Conservation (phyloP, 2,329 filamentous ascomycete genomes). For the Fusarium piperis region DNA sequence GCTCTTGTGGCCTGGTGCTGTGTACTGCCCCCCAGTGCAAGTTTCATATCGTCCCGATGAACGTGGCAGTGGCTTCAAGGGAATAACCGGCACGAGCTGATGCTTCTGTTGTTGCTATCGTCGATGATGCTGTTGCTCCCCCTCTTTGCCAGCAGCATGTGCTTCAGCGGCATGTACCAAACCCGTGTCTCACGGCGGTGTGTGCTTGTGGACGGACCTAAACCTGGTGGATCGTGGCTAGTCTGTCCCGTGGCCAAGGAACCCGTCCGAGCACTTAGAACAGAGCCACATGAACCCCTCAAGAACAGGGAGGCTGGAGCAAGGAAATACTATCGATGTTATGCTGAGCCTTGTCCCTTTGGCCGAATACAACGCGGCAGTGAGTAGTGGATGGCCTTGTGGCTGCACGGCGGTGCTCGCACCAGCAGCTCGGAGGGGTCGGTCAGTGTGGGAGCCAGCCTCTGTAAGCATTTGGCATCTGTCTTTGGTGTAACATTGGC, state of each 20-base stretch:
- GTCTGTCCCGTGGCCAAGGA: slow-evolving; percentile 13
- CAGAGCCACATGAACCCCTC: slow-evolving; percentile 7
- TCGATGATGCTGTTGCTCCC: background rate
- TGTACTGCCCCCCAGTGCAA: slow-evolving; percentile 3
- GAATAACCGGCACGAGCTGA: background rate
- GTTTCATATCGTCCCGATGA: background rate
- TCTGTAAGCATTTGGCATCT: slow-evolving; percentile 1
- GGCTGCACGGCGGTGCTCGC: background rate
- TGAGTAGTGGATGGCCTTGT: background rate
- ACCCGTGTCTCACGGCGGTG: slow-evolving; percentile 24
- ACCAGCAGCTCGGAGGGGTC: background rate
- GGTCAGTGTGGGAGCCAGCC: background rate
- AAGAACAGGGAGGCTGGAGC: slow-evolving; percentile 2
- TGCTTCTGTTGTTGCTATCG: background rate
- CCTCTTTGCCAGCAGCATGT: background rate
- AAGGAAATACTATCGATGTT: slow-evolving; percentile 2
- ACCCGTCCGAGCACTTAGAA: slow-evolving; percentile 16
- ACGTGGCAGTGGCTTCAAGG: background rate
- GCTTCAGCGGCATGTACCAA: slow-evolving; percentile 5
- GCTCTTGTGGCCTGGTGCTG: background rate
- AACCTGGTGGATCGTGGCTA: slow-evolving; percentile 16
- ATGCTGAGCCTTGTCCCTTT: background rate
- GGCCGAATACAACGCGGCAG: background rate
- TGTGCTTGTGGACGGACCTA: slow-evolving; percentile 14
- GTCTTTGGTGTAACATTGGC: slow-evolving; percentile 8